Conservation (phyloP, 306 rosid species). For the Prunus persica region DNA sequence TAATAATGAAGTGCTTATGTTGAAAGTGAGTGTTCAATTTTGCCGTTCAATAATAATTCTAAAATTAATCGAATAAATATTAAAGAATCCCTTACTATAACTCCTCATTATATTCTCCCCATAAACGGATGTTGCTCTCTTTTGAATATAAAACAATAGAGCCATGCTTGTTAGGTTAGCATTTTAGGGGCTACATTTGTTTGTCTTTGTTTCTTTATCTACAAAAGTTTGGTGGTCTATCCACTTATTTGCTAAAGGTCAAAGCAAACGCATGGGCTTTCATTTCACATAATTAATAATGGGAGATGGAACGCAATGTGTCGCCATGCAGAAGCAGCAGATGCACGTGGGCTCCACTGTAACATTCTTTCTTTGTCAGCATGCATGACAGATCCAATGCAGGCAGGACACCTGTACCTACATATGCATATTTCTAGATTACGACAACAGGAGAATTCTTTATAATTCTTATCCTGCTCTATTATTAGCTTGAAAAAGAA, state of each 20-base stretch:
- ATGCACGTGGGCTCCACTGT: constrained; percentile 9
- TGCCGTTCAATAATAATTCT: no score
- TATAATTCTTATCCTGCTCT: background rate
- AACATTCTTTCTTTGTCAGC: background rate
- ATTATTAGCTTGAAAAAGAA: no score
- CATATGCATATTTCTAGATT: background rate
- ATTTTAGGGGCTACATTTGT: background rate
- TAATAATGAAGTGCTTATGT: no score
- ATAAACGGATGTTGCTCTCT: no score
- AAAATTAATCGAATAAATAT: no score
- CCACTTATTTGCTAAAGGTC: background rate
- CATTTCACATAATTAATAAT: background rate
- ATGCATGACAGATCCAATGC: no score
- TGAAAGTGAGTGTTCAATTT: no score
- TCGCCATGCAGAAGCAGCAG: background rate
- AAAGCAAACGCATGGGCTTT: background rate
- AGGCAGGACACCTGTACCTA: background rate
- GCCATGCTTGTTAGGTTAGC: background rate
- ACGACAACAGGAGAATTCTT: background rate
- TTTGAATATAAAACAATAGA: background rate
- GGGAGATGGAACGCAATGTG: constrained; percentile 1
- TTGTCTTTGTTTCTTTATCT: background rate
- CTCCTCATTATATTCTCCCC: no score
- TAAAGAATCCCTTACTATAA: no score
- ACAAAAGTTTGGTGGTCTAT: background rate